These are phyloP conservation scores for Yamadazyma sp. DNA, from an alignment of 805 yeast genomes.

Conservation along the genomic window DNA sequence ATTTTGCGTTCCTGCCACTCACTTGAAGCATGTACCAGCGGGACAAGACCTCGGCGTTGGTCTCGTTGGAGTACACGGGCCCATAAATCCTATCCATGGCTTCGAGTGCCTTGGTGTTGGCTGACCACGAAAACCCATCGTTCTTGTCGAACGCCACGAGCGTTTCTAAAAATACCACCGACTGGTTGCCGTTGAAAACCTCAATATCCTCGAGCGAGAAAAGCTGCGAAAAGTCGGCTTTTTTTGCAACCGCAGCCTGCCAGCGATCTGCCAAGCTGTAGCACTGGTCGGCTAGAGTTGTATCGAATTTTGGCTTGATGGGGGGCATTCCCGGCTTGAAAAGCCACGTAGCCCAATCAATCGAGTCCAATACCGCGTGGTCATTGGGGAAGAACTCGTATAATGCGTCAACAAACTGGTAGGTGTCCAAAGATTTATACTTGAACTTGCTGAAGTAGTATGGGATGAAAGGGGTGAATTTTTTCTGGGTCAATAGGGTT, in stretches of 20 bases:
- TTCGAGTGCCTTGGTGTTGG: constrained; percentile 30
- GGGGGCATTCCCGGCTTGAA: constrained; percentile 87
- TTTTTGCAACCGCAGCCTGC: constrained; percentile 40
- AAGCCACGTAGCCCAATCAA: constrained; percentile 88
- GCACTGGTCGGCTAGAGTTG: constrained; percentile 74
- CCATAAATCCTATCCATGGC: constrained; percentile 37
- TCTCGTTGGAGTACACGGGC: constrained; percentile 45
- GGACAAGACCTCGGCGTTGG: constrained; percentile 79
- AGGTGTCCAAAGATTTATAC: constrained; percentile 74
- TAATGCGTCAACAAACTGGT: constrained; percentile 73
- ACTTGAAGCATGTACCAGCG: constrained; percentile 74
- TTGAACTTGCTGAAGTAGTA: constrained; percentile 71
- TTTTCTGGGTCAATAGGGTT: constrained; percentile 54
- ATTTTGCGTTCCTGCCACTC: constrained; percentile 46
- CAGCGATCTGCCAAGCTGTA: constrained; percentile 65
- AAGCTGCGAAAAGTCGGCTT: constrained; percentile 17
- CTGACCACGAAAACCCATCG: constrained; percentile 37
- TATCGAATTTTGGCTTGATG: constrained; percentile 71
- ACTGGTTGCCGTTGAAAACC: constrained; percentile 69
- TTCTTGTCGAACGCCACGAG: constrained; percentile 51
- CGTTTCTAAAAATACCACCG: constrained; percentile 75
- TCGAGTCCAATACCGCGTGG: constrained; percentile 53
- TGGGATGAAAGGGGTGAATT: constrained; percentile 78
- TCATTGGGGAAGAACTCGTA: constrained; percentile 61
- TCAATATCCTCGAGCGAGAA: constrained; percentile 54